Evolutionary conservation across 2,329 filamentous ascomycete genomes (phyloP).

Genomic region (Ophiostoma ulmi): DNA sequence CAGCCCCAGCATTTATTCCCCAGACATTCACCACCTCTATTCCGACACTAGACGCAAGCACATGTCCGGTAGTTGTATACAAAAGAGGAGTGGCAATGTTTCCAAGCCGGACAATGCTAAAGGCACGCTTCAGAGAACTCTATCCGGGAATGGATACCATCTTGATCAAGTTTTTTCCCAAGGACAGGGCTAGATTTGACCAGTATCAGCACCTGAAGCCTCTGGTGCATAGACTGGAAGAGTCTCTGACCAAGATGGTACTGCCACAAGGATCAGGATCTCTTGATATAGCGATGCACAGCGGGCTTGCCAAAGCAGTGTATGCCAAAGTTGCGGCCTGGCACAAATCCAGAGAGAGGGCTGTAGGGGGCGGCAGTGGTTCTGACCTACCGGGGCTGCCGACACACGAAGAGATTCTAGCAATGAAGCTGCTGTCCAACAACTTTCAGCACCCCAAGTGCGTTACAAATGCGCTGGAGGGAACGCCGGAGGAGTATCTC

Average conservation of each 20-base stretch:
- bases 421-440: neutral
- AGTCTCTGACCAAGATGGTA: neutral
- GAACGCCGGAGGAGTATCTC: neutral
- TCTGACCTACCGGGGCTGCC: neutral
- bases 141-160: neutral
- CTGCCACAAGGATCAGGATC: neutral
- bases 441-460: neutral
- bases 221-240: neutral
- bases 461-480: neutral
- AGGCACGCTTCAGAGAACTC: neutral
- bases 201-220: neutral
- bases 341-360: too few relatives aligned
- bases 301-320: neutral
- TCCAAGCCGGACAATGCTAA: neutral
- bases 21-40: too few relatives aligned
- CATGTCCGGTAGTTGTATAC: too few relatives aligned
- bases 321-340: neutral
- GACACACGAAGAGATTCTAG: neutral
- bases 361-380: too few relatives aligned
- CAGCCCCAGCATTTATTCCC: too few relatives aligned
- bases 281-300: neutral
- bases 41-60: too few relatives aligned
- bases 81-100: too few relatives aligned
- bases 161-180: neutral
- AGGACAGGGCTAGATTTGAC: neutral